These are phyloP conservation scores for Theobroma grandiflorum DNA, from an alignment of 441 rosid species.

Conservation along the genomic window DNA sequence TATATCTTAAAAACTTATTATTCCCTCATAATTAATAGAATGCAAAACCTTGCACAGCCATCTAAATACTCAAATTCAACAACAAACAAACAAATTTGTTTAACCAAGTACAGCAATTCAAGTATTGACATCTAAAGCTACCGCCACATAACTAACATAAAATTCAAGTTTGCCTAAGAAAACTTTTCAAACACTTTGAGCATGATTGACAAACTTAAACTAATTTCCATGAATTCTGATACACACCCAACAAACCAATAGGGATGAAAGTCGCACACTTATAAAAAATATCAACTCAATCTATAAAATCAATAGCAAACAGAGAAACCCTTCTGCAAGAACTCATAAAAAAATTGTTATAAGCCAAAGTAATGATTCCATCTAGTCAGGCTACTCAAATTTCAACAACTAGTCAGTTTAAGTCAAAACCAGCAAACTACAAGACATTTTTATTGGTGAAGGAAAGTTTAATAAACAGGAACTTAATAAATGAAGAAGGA, in stretches of 20 bases:
- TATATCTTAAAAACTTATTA: not conserved
- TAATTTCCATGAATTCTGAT: not conserved
- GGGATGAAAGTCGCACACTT: not conserved
- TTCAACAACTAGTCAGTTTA: not conserved
- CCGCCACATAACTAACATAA: not conserved
- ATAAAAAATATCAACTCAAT: conserved; percentile 2
- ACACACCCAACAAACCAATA: not conserved
- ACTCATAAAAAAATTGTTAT: not conserved
- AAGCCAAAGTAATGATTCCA: not conserved
- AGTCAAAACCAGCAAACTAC: conserved; percentile 1
- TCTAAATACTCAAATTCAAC: not conserved
- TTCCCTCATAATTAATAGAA: not conserved
- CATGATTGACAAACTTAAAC: not conserved
- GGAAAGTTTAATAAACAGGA: not conserved
- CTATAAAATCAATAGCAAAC: not conserved
- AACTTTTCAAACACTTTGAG: conserved; percentile 1
- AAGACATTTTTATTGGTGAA: not conserved
- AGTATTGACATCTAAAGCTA: not conserved
- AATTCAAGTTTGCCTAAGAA: not conserved
- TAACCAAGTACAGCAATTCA: not conserved
- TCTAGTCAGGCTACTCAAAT: conserved; percentile 16
- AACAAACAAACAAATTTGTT: not conserved
- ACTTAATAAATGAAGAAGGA: not conserved
- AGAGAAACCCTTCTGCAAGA: conserved; percentile 7
- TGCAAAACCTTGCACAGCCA: not conserved